phyloP scores from a whole-genome alignment of 2,329 filamentous ascomycete species.

The Trichoderma sp. region DNA sequence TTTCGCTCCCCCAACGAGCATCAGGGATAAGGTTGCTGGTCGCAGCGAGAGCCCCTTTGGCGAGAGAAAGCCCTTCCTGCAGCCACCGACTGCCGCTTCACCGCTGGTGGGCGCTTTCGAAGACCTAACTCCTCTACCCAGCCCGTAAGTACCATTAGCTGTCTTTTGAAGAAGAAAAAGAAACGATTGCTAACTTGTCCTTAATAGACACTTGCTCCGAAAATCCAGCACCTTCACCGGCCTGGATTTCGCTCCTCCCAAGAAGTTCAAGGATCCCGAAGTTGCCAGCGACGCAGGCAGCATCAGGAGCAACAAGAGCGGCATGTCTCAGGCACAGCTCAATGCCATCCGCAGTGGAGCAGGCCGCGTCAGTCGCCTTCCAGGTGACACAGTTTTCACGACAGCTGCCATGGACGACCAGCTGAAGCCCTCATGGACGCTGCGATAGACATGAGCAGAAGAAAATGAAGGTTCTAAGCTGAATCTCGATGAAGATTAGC shows the following conservation, averaged over 20 bases:
- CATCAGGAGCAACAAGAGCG: conserved; percentile 67
- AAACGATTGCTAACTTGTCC: conserved; percentile 36
- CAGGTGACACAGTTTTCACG: conserved; percentile 80
- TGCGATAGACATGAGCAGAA: conserved; percentile 46
- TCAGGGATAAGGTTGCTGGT: conserved; percentile 71
- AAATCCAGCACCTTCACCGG: conserved; percentile 79
- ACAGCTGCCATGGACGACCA: conserved; percentile 65
- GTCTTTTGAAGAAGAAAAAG: too few relatives aligned
- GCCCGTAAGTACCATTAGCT: conserved; percentile 70
- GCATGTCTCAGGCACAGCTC: conserved; percentile 71
- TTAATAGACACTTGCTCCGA: conserved; percentile 66
- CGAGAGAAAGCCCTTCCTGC: conserved; percentile 72
- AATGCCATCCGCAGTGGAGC: conserved; percentile 79
- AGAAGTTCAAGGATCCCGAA: conserved; percentile 68
- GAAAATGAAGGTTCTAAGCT: neutral
- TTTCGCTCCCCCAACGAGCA: conserved; percentile 78
- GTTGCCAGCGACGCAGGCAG: conserved; percentile 68
- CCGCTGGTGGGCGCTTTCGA: conserved; percentile 84
- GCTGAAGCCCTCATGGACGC: conserved; percentile 63
- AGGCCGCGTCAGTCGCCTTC: conserved; percentile 83
- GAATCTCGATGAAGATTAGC: conserved; percentile 3
- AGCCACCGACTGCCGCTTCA: conserved; percentile 72
- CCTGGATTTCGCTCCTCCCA: conserved; percentile 80
- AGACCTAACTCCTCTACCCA: conserved; percentile 82
- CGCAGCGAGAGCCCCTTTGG: conserved; percentile 66